Evolutionary conservation across 1,284 basidiomycete species (phyloP).

Genomic region (Cutaneotrichosporon spelunceum): DNA sequence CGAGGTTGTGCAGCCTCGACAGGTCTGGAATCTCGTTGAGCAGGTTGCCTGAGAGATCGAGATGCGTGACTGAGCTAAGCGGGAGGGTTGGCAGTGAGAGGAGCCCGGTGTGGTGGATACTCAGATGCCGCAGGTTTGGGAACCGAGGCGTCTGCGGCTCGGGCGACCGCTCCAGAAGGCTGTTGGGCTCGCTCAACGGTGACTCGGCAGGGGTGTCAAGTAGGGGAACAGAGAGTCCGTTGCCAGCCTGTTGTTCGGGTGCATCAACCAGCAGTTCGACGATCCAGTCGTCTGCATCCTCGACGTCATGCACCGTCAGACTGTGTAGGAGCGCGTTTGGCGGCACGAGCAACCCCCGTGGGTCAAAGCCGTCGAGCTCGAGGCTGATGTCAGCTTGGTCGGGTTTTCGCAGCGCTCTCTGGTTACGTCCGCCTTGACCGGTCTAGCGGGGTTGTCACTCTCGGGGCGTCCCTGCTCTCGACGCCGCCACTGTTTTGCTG

Average conservation of each 20-base stretch:
- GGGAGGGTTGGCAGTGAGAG: conserved; percentile 56
- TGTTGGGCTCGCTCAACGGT: neutral
- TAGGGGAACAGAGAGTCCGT: conserved; percentile 1
- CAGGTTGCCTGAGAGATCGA: conserved; percentile 82
- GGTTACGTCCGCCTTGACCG: too few relatives aligned
- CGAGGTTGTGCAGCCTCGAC: conserved; percentile 68
- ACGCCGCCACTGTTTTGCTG: too few relatives aligned
- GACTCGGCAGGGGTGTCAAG: neutral
- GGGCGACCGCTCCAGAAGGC: neutral
- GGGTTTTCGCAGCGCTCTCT: neutral
- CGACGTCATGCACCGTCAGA: conserved; percentile 46
- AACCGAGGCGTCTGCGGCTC: conserved; percentile 31
- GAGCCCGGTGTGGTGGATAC: conserved; percentile 37
- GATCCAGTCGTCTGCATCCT: conserved; percentile 51
- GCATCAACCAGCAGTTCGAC: conserved; percentile 34
- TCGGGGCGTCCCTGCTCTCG: too few relatives aligned
- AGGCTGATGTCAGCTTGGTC: conserved; percentile 30
- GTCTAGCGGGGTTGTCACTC: too few relatives aligned
- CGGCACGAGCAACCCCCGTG: conserved; percentile 44
- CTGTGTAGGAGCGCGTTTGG: conserved; percentile 38
- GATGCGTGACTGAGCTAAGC: conserved; percentile 81
- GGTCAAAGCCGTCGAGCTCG: conserved; percentile 50
- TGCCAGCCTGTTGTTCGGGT: neutral
- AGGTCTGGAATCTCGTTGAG: conserved; percentile 64
- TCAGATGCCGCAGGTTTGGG: conserved; percentile 46